Conservation (phyloP, 2,329 filamentous ascomycete genomes). For the Arthrocladium fulminans region DNA sequence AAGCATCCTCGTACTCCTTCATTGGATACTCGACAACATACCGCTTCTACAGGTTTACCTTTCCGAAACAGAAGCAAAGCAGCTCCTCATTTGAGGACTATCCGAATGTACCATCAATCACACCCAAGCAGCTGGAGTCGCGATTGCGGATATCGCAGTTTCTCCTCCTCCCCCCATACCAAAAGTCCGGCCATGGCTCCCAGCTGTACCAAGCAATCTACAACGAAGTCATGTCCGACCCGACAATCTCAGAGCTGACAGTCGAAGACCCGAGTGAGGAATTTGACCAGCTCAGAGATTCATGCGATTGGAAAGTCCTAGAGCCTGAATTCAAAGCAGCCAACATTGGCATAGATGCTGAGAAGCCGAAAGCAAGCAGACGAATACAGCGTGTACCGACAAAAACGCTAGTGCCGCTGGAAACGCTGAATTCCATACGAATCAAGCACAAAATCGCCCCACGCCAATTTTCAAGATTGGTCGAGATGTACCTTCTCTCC, state of each 20-base stretch:
- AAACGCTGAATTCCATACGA: constrained; percentile 43
- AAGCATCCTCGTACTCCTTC: constrained; percentile 61
- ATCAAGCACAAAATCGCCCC: constrained; percentile 49
- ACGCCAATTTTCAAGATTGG: constrained; percentile 53
- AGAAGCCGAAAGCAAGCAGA: constrained; percentile 28
- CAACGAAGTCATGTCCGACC: constrained; percentile 54
- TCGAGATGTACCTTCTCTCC: constrained; percentile 55
- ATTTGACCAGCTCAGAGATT: constrained; percentile 57
- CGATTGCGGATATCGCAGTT: constrained; percentile 88
- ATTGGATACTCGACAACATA: constrained; percentile 88
- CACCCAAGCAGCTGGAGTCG: constrained; percentile 58
- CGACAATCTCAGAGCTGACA: constrained; percentile 70
- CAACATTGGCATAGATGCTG: constrained; percentile 29
- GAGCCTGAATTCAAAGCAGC: constrained; percentile 42
- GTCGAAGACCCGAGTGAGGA: constrained; percentile 82
- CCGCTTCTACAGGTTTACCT: constrained; percentile 60
- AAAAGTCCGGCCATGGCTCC: constrained; percentile 68
- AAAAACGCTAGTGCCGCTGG: constrained; percentile 45
- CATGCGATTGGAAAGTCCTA: constrained; percentile 50
- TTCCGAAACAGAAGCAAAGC: constrained; percentile 38
- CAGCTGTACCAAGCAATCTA: constrained; percentile 77
- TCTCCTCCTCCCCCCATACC: constrained; percentile 78
- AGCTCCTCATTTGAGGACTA: constrained; percentile 31
- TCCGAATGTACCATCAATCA: constrained; percentile 33
- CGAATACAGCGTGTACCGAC: constrained; percentile 38